phyloP scores from a whole-genome alignment of 345 rosid genomes.

The Turritis glabra region DNA sequence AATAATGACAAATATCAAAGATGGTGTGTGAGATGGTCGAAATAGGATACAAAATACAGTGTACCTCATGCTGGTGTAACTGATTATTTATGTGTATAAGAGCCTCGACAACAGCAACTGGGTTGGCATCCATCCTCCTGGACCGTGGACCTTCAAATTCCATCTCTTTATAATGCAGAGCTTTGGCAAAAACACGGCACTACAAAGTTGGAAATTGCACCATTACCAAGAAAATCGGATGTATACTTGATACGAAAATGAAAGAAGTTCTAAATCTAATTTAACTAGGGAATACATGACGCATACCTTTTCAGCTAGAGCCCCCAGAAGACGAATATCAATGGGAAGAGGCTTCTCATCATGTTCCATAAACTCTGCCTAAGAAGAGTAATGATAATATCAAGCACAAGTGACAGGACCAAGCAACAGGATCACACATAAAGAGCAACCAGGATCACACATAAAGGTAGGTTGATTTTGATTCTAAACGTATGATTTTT shows the following conservation, averaged over 20 bases:
- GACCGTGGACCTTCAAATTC: conserved; percentile 93
- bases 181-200: conserved; percentile 99
- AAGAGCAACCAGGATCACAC: conserved; percentile 10
- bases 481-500: conserved; percentile 9
- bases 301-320: conserved; percentile 96
- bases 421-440: conserved; percentile 17
- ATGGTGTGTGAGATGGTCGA: conserved; percentile 16
- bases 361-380: conserved; percentile 99
- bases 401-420: conserved; percentile 26
- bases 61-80: conserved; percentile 95
- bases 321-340: conserved; percentile 97
- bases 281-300: conserved; percentile 22
- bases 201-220: conserved; percentile 31
- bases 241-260: conserved; percentile 1
- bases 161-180: conserved; percentile 99
- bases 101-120: conserved; percentile 95
- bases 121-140: conserved; percentile 91
- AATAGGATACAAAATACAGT: conserved; percentile 10
- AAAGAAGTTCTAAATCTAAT: conserved; percentile 12
- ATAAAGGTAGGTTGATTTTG: conserved; percentile 8
- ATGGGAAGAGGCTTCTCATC: conserved; percentile 99
- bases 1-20: conserved; percentile 23
- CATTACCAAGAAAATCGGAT: conserved; percentile 14
- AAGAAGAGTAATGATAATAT: conserved; percentile 31
- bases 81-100: conserved; percentile 99